A percentile compares a stretch with the other conserved stretches of the same genome.
These are phyloP conservation scores for Lecanicillium sp. DNA, from an alignment of 2,329 filamentous ascomycete genomes.

Conservation along the genomic window DNA sequence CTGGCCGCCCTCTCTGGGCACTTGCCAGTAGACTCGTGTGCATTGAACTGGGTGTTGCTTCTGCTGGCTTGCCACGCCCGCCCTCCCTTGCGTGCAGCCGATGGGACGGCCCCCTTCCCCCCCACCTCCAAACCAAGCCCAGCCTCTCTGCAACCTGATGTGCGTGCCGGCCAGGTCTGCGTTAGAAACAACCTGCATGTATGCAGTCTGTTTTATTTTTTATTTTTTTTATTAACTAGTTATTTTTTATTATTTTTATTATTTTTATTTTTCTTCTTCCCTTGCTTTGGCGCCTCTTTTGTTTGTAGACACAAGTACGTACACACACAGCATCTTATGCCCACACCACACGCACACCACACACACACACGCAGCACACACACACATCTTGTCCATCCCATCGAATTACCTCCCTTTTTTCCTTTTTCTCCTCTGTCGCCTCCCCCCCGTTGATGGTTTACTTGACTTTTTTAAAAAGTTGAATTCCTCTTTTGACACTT, in stretches of 20 bases:
- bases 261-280: background rate
- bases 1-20: too few relatives aligned
- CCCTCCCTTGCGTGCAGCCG: too few relatives aligned
- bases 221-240: background rate
- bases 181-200: too few relatives aligned
- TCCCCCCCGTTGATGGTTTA: background rate
- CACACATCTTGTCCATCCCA: background rate
- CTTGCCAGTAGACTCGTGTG: too few relatives aligned
- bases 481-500: background rate
- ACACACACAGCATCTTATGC: background rate
- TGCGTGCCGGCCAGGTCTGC: too few relatives aligned
- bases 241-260: background rate
- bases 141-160: too few relatives aligned
- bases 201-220: background rate
- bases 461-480: background rate
- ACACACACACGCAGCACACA: background rate
- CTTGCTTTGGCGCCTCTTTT: background rate
- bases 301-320: too few relatives aligned
- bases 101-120: too few relatives aligned
- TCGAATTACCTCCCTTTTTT: background rate
- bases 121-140: too few relatives aligned
- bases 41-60: too few relatives aligned
- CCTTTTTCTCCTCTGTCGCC: background rate
- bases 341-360: background rate
- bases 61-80: too few relatives aligned